These are phyloP conservation scores for Solanum piurae DNA, from an alignment of 257 asterid species.

Conservation along the genomic window DNA sequence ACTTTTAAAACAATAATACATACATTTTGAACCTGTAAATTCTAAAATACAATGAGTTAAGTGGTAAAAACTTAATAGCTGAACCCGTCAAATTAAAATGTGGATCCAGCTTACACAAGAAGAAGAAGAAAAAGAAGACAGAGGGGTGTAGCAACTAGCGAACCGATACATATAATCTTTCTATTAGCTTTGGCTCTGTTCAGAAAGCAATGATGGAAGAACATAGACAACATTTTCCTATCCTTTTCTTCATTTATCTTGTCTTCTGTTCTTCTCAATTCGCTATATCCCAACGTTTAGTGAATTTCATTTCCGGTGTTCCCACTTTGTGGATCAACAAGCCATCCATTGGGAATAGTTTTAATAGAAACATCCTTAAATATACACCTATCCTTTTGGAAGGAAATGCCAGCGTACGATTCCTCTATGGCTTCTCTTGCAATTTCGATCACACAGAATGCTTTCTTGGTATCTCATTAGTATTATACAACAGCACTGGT, in stretches of 20 bases:
- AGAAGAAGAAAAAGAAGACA: too few relatives aligned
- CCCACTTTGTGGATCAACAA: neutral
- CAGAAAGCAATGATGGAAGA: neutral
- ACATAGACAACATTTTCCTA: neutral
- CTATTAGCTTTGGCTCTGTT: neutral
- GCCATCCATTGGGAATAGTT: neutral
- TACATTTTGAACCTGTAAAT: neutral
- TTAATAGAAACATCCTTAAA: neutral
- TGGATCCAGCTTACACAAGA: too few relatives aligned
- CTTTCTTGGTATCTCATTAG: neutral
- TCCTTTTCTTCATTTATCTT: neutral
- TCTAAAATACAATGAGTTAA: neutral
- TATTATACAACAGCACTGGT: neutral
- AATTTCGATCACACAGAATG: neutral
- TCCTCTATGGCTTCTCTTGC: neutral
- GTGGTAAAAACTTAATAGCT: neutral
- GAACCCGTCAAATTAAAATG: neutral
- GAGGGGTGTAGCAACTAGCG: neutral
- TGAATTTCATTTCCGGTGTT: neutral
- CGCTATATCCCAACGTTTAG: neutral
- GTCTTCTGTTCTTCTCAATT: neutral
- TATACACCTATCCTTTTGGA: neutral
- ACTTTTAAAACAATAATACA: too few relatives aligned
- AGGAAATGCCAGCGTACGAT: neutral
- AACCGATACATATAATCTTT: neutral